Evolutionary conservation across 202 grass and related monocot species (phyloP), one percentile per base, ranked within the genome.

Genomic region (Eragrostis tef): DNA sequence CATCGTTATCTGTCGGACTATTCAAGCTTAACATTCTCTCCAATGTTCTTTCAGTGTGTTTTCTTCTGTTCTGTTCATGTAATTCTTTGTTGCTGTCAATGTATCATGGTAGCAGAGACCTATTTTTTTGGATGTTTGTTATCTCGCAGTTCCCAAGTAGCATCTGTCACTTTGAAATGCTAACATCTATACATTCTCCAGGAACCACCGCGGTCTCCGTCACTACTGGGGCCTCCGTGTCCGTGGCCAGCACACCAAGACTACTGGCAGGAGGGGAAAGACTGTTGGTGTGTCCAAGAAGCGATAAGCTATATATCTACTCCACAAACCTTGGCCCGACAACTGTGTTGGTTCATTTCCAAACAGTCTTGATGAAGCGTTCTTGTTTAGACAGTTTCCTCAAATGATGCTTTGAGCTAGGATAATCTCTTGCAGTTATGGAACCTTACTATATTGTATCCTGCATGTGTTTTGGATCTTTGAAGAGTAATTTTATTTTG

Each of bases 241-340:
- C 15, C 93, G 93, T 59, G 93, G 93, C n/a, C 93, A 97, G 90
- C 93, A 97, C 84, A 97, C 93, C 71, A 93, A 97, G 88, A 97
- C 93, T 60, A 97, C 93, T 12, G 93, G 93, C 11, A 92, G 90
- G 71, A 93, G 91, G 83, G 94, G 94, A 81, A 97, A 97, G 86
- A 97, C 93, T 39, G 93, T 97, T n/a, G 93, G 90, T 91, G 93
- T 97, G 52, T 97, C 93, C 61, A 97, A 93, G 93, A 97, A 97
- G 88, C 84, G 90, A 91, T 97, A 83, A 89, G 71, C 67, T 60
- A 45, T 14, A 14, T 59, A 47, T 53, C 9, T 14, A 16, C 44
- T 52, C 3, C 2, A 43, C 69, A 75, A 71, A 79, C 70, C 36
- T 67, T 69, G 52, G 21, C 6, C 50, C 4, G 58, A 54, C 17